Evolutionary conservation across 768 basidiomycete species (phyloP), one percentile per base, ranked within the genome.

Genomic region (Strobilomyces echinocephalus): DNA sequence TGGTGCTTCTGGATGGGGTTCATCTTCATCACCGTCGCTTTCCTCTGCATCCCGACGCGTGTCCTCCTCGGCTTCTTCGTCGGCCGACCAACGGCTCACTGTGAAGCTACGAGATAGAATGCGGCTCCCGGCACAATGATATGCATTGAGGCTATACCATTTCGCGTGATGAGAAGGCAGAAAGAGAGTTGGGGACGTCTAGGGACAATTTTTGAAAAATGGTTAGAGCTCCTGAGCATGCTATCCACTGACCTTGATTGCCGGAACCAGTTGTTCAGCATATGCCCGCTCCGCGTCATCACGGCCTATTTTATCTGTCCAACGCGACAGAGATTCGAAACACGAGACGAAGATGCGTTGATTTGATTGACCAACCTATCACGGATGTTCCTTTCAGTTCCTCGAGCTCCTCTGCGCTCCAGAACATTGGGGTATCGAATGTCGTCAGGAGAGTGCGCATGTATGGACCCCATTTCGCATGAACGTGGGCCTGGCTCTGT

Each of bases 371-470:
- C 79, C 64, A 66, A 92, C 91, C 82, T 78, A 91, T 78, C 70
- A 98, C 83, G n/a, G 84, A 80, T 41, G 93, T 95, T 0, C 93
- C 97, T 53, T 75, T 72, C 14, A 99, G 76, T 58, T 91, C 85
- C 24, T 73, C 69, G 10, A 95, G 70, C 50, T 97, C 92, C 3
- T 77, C 78, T 3, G 79, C 76, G 40, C 66, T 73, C 97, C 97
- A 98, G 65, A 97, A 95, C 90, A 99, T 97, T 1, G 93, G 91
- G 0, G 94, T 95, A 59, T 87, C 79, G 65, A 98, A 97, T 12
- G 60, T 55, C 12, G 63, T 74, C 0, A 95, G 95, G 55, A 97
- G 76, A 15, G 78, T 60, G 40, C 47, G 59, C 50, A 67, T 56
- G 31, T 67, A 67, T 1, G 66, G 56, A 5, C 59, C 62, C 67